A percentile compares a stretch with the other conserved stretches of the same genome.
phyloP scores from a whole-genome alignment of 345 rosid species.

The Pistacia atlantica region DNA sequence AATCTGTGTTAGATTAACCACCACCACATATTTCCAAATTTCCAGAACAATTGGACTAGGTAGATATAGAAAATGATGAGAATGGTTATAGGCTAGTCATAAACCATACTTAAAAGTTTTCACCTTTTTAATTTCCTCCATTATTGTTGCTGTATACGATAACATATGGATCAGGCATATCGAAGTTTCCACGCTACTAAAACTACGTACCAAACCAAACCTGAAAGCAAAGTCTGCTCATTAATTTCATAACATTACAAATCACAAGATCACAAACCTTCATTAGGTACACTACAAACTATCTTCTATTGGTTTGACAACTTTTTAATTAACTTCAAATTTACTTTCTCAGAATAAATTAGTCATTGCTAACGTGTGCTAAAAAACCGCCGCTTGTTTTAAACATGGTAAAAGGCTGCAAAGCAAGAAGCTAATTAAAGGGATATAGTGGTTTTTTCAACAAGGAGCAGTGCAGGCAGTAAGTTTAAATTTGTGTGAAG shows the following conservation, averaged over 20 bases:
- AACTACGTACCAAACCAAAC: background rate
- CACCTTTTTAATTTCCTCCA: background rate
- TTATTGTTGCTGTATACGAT: background rate
- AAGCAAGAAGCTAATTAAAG: too few relatives aligned
- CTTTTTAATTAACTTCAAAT: background rate
- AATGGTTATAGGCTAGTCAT: background rate
- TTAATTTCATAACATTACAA: too few relatives aligned
- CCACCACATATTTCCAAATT: background rate
- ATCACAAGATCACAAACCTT: background rate
- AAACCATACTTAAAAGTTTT: background rate
- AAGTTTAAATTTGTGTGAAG: too few relatives aligned
- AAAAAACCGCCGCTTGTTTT: too few relatives aligned
- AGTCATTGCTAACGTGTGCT: too few relatives aligned
- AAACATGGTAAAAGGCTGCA: background rate
- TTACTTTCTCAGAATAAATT: background rate
- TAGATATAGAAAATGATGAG: too few relatives aligned
- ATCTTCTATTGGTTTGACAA: background rate
- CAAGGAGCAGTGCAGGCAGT: too few relatives aligned
- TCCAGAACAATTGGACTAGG: background rate
- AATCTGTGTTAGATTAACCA: too few relatives aligned
- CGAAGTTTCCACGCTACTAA: background rate
- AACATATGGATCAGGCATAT: too few relatives aligned
- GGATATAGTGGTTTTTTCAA: too few relatives aligned
- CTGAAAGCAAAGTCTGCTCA: background rate
- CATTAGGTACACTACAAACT: background rate